Evolutionary conservation across 495 filamentous ascomycete species (phyloP).

Genomic region (Aspergillus ostianus): DNA sequence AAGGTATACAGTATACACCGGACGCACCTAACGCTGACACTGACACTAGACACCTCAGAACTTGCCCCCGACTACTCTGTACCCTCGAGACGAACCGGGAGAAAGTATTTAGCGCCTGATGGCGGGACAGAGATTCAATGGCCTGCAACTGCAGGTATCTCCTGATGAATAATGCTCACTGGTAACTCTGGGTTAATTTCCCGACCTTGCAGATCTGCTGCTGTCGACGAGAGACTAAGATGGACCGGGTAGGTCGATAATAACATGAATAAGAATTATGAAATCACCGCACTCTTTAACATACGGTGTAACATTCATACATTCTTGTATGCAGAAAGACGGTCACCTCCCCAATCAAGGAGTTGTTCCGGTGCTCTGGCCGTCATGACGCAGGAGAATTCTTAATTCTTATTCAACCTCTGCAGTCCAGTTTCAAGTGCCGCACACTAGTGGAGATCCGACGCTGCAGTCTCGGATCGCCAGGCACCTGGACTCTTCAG

Average conservation of each 20-base stretch:
- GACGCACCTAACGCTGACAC: no score
- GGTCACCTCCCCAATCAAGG: no score
- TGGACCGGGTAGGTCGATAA: background rate
- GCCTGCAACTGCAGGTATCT: background rate
- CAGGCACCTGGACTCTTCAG: conserved; percentile 6
- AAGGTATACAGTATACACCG: no score
- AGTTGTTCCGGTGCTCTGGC: no score
- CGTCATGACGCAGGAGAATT: background rate
- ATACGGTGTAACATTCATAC: no score
- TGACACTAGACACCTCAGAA: no score
- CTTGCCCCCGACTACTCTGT: no score
- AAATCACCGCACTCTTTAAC: background rate
- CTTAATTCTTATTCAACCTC: background rate
- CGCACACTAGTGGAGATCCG: conserved; percentile 12
- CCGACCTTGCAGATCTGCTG: conserved; percentile 21
- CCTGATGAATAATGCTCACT: conserved; percentile 4
- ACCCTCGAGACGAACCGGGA: background rate
- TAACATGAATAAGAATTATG: background rate
- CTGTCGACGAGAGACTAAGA: background rate
- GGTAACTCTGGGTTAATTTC: conserved; percentile 21
- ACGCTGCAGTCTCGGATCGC: conserved; percentile 5
- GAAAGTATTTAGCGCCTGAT: background rate
- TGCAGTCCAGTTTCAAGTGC: conserved; percentile 4
- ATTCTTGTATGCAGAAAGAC: background rate
- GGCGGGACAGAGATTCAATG: background rate